Evolutionary conservation across 2,329 filamentous ascomycete species (phyloP).

Genomic region (Leptosphaerulina australis): DNA sequence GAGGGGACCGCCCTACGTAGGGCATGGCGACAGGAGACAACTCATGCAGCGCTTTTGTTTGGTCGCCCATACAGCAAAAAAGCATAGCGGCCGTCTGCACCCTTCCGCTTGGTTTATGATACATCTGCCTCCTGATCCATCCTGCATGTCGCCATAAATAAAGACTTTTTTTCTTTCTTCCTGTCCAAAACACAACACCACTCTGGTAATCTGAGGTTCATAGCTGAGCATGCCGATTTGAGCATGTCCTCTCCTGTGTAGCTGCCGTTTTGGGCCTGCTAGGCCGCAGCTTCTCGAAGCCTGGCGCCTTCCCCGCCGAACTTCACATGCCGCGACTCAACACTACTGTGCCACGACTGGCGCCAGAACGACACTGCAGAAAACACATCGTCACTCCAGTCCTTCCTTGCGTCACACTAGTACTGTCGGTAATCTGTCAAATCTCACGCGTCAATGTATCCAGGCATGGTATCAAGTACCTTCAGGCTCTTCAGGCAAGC

Average conservation of each 20-base stretch:
- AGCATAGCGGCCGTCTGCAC: too few relatives aligned
- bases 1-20: conserved; percentile 13
- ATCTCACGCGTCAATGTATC: conserved; percentile 1
- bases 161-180: background rate
- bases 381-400: conserved; percentile 16
- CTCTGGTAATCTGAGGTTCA: background rate
- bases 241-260: background rate
- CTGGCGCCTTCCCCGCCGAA: conserved; percentile 19
- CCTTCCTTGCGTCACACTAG: conserved; percentile 20
- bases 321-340: conserved; percentile 16
- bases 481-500: background rate
- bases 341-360: conserved; percentile 12
- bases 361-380: conserved; percentile 16
- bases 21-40: background rate
- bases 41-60: conserved; percentile 15
- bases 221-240: background rate
- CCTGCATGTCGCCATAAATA: background rate
- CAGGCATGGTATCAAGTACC: conserved; percentile 6
- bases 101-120: background rate
- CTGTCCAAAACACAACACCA: background rate
- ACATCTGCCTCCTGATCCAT: background rate
- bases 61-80: background rate
- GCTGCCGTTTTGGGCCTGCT: conserved; percentile 10
- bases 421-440: conserved; percentile 14
- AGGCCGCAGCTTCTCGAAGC: conserved; percentile 8